Evolutionary conservation across 2,329 filamentous ascomycete species (phyloP), one percentile per base, ranked within the genome.

Genomic region (Cladorrhinum sp.): DNA sequence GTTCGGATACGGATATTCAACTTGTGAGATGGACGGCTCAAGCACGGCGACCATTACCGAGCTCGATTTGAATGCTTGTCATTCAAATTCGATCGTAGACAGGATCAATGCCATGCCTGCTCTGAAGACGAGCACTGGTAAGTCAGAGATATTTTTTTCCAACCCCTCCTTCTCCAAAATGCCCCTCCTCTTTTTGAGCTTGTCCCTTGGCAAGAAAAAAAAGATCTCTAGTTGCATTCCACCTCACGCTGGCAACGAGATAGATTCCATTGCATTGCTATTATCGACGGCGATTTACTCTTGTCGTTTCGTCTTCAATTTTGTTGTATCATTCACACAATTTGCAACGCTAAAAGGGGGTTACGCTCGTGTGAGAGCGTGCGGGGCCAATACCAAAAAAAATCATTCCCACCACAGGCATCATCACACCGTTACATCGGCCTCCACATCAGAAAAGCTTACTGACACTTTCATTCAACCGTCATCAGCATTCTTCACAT

Each of bases 401-500:
- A 28, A 54, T 36, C 21, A 36, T 36, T 36, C 33, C 33, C 33
- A 36, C 33, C 23, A 28, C 6, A 26, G n/a, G 24, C 24, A 30
- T 18, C 51, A 61, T 55, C 59, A 52, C 55, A 63, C 61, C 56
- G 63, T 61, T 61, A 62, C 61, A 63, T 63, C 51, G 39, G 28
- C 49, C 14, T 46, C 36, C 36, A 48, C 36, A 56, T 10, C 16
- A 14, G 28, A 48, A 56, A 18, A 46, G 42, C 42, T 46, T 24
- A 26, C 54, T 48, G 16, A 57, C 60, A 42, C 24, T 49, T 46
- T 9, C 50, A 20, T 65, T 36, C n/a, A 55, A 39, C 53, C 28
- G 24, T 51, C 62, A 20, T n/a, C 74, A 95, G 91, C 90, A 24
- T 95, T 95, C 79, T 89, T 95, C 75, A 89, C 86, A 59, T 94